Base-by-base conservation (phyloP, 2,329 filamentous ascomycete genomes). In the Aspergillus sp. region DNA sequence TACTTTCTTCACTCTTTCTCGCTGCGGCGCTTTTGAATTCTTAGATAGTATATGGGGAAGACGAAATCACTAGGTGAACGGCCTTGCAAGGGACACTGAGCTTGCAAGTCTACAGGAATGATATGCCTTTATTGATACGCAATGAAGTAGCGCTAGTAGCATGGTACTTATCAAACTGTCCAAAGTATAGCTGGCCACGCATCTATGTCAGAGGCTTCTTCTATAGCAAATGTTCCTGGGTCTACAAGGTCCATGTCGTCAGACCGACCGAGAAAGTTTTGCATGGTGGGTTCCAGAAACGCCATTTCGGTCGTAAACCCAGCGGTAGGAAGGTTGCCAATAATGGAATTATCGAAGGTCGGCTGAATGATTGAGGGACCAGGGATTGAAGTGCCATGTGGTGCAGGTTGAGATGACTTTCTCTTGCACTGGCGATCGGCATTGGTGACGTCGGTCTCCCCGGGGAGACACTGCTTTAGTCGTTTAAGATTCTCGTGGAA, bases 401-500 rank as follows among this genome's bases (percentile, higher is more conserved):
- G 9, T 11, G 26, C 26, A 30, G 26, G 10, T 30, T 30, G 26
- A 30, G 26, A 30, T 30, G 41, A 17, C 33, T 43, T 22, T 47
- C 49, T 42, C 36, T 43, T n/a, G 10, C 26, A 9, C 6, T 72
- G 30, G 43, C 53, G n/a, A 11, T 49, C n/a, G 3, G 19, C 32
- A 22, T 19, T 42, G 3, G 22, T 26, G 17, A 13, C n/a, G 11
- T 24, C 47, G 20, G 41, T 9, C 6, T 32, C 20, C 5, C 6
- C 24, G 17, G 36, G 48, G 10, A 60, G 35, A n/a, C 48, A 54
- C 14, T 52, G 19, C 36, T 56, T 56, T n/a, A 62, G 53, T 11
- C 49, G 49, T 20, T 62, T 52, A 1, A 66, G 50, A 24, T 68
- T 65, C 24, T 65, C 55, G 33, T 60, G 60, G 20, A 68, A 68